Evolutionary conservation across 1,284 basidiomycete genomes (phyloP), one percentile per base, ranked within the genome.

Genomic region (Pascua guehoae): DNA sequence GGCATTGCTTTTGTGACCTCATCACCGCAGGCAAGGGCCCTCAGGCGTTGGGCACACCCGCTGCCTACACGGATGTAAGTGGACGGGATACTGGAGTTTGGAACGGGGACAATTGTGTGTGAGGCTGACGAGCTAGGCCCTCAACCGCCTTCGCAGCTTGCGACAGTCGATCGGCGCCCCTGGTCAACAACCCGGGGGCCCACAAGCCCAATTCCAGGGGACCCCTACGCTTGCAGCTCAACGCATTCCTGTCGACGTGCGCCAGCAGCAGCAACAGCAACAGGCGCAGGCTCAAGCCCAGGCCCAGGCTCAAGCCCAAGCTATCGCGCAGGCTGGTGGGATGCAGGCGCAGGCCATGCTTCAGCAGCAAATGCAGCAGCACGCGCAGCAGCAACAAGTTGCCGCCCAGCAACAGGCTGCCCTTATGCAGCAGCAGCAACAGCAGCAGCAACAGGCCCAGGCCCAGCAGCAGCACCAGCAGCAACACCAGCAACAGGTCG

Each of bases 1-100:
- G 78, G 78, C 62, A 67, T 16, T 69, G 75, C 9, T 79, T 79
- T 50, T 77, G 75, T 74, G 78, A 79, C 41, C 66, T 75, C 2
- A 77, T 78, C 47, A 74, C 69, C 16, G 72, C 70, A 9, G 71
- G 75, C 0, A 78, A 76, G 51, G 70, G 71, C 1, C 69, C 65
- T 2, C 67, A 70, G 46, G 75, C 71, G 1, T 68, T 73, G 12
- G 67, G 68, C 11, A 72, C 71, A 47, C 70, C 74, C 1, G 66
- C 64, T 16, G 65, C 63, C 5, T 79, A 74, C 58, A 68, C 67
- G 49, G 76, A 78, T 51, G 76, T 74, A 41, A 60, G 71, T 65
- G 3, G 15, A 5, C 36, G 12, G n/a, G n/a, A 24, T 32, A 10
- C 41, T 18, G 51, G 47, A 17, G 24, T 7, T 32, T 32, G 7